Percentiles rank a stretch among this genome's conserved stretches.
phyloP scores from a whole-genome alignment of 371 early-diverging fungal species.

The Mortierella sp. region DNA sequence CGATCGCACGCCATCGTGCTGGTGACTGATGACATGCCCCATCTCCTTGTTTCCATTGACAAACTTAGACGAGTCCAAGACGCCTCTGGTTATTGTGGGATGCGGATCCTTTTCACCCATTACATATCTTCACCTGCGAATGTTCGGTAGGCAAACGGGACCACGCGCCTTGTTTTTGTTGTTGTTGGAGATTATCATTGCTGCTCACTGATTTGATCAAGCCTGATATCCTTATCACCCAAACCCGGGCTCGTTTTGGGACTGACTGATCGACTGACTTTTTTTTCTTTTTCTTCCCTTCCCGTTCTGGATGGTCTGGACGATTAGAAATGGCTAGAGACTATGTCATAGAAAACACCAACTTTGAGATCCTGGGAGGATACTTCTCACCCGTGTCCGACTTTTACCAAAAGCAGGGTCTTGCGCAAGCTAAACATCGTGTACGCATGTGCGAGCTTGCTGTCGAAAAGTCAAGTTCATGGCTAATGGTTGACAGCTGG shows the following conservation, averaged over 20 bases:
- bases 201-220: no score
- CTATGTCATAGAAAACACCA: constrained; percentile 75
- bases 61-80: constrained; percentile 79
- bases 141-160: constrained; percentile 86
- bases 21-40: constrained; percentile 6
- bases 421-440: constrained; percentile 87
- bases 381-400: constrained; percentile 97
- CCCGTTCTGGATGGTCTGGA: neutral
- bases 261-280: no score
- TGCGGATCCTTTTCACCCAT: constrained; percentile 98
- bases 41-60: neutral
- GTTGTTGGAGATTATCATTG: no score
- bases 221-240: no score
- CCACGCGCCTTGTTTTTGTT: neutral
- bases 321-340: constrained; percentile 94
- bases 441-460: constrained; percentile 95
- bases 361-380: constrained; percentile 91
- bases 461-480: constrained; percentile 80
- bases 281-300: constrained; percentile 10
- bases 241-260: no score
- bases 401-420: constrained; percentile 90
- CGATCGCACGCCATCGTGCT: constrained; percentile 9
- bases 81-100: constrained; percentile 93
- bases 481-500: constrained; percentile 98
- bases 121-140: constrained; percentile 96